These are phyloP conservation scores for Aspergillus intermedius DNA, from an alignment of 2,329 filamentous ascomycete species.

Conservation along the genomic window DNA sequence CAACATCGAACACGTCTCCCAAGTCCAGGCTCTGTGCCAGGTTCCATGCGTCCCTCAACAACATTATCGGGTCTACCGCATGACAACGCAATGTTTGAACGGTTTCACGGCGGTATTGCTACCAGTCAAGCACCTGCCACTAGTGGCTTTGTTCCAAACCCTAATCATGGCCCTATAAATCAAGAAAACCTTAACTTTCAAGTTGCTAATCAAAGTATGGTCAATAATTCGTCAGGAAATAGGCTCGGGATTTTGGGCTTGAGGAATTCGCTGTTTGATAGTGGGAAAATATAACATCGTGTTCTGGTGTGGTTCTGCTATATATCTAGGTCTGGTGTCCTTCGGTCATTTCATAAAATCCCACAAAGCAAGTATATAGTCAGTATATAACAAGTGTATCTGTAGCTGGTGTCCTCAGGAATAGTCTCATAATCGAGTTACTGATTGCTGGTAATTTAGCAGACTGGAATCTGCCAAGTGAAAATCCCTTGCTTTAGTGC, in stretches of 20 bases:
- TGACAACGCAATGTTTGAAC: conserved; percentile 16
- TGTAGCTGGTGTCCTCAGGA: no score
- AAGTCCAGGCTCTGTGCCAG: conserved; percentile 4
- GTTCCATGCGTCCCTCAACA: conserved; percentile 14
- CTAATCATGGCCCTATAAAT: neutral
- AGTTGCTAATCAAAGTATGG: neutral
- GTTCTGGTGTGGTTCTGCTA: neutral
- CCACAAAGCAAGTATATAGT: no score
- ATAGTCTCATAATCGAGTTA: no score
- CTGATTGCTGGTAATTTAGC: no score
- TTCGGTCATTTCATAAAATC: no score
- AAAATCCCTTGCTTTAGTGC: no score
- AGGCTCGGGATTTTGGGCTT: neutral
- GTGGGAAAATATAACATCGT: neutral
- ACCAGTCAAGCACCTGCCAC: neutral
- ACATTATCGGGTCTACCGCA: conserved; percentile 17
- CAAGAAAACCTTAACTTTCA: neutral
- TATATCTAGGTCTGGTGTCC: neutral
- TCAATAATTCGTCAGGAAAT: neutral
- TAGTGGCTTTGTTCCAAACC: neutral
- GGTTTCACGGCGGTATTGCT: conserved; percentile 14
- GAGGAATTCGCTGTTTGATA: neutral
- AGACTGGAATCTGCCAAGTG: no score
- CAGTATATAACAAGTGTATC: no score
- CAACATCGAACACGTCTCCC: conserved; percentile 25